Evolutionary conservation across 148 eudicot genomes (phyloP), one percentile per base, ranked within the genome.

Genomic region (Rhododendron ferrugineum): DNA sequence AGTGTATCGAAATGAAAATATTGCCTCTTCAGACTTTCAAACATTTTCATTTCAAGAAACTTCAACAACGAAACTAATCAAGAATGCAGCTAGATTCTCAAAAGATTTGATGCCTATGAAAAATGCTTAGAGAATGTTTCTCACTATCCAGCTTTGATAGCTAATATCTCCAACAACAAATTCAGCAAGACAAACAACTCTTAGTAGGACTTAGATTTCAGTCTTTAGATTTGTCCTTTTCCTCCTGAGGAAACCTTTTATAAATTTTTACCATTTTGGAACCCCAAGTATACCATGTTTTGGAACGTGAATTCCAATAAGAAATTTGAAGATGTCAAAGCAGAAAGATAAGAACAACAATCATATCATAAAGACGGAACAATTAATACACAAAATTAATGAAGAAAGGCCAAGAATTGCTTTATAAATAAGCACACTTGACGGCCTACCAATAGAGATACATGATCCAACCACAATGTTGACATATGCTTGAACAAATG

Each of bases 391-490:
- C 4, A 70, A 37, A 62, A 18, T 10, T 6, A 46, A 74, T 32
- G 6, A 22, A 64, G 6, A 78, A 46, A 70, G 10, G 64, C 46
- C 64, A 11, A 82, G 10, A 18, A 64, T 11, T 49, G 49, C 44
- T 20, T 74, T 34, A 62, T 23, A 30, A 36, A 42, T 58, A 22
- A 34, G 82, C 14, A 46, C 20, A 34, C 49, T 86, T 50, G 58
- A 80, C 15, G 11, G 87, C 93, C 87, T 92, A 97, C 99, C 99
- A 86, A 97, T 94, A 86, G 98, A 95, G 86, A 95, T 90, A 88
- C 99, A 97, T 68, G 98, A 88, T 80, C 99, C 99, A n/a, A 94
- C 90, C 47, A 97, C 92, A 79, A 97, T 92, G 87, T 97, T 93
- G 78, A 95, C 98, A 89, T 94, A 97, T 85, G 99, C 98, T 85